Base-by-base conservation (phyloP, 768 basidiomycete genomes). In the Boletus sp. region DNA sequence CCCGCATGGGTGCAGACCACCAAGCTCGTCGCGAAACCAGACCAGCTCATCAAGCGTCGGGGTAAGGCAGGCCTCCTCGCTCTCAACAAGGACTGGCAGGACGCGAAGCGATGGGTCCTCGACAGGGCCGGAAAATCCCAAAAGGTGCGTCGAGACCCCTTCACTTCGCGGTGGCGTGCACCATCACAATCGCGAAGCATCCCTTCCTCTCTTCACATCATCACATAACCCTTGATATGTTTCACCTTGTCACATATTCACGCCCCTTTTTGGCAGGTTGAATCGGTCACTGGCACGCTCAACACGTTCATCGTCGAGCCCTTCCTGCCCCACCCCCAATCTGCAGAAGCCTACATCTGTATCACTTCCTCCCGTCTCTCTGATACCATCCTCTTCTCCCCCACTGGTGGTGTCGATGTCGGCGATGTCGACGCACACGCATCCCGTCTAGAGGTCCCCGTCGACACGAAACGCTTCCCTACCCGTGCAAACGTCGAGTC, bases 381-480 rank as follows among this genome's bases (percentile, higher is more conserved):
- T 53, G 97, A 99, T 68, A 81, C 85, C 47, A 98, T 99, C 72
- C 90, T 98, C 70, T 99, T 98, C 83, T 97, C 94, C 32, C 94
- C 97, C 72, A 94, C 98, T 69, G 97, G 97, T 60, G 97, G 97
- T 79, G 93, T 99, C 47, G 97, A 99, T 64, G 87, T 98, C 60
- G 97, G 97, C 59, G 95, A 99, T 73, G 97, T 98, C 68, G 94
- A 99, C 64, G 88, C 93, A 61, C 98, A 99, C 74, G 95, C 96
- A 2, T 84, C 95, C 65, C 88, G 88, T 61, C 86, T 99, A 58
- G 80, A 85, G 64, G 75, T 98, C 61, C 86, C 88, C 41, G 90
- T 97, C 52, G 78, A 61, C 33, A 33, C 64, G 73, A 75, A 63
- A 44, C 75, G 73, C 29, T 97, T 98, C 84, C 97, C 96, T 38